A percentile compares a stretch with the other conserved stretches of the same genome.
phyloP scores from a whole-genome alignment of 176 grass and related monocot species.

The Pharus latifolius region DNA sequence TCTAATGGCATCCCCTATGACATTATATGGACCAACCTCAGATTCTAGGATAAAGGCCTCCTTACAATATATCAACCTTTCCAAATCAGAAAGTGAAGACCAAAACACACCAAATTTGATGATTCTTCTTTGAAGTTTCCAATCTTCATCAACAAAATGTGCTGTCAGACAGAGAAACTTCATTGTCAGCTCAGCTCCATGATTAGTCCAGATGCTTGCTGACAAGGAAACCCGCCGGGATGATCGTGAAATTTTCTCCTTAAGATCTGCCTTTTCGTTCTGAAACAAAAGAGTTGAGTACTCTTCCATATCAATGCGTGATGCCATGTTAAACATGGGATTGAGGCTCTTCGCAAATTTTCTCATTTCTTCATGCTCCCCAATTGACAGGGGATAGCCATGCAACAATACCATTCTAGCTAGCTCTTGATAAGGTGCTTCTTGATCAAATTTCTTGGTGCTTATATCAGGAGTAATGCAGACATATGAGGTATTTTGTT shows the following conservation, averaged over 20 bases:
- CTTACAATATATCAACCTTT: slow-evolving; percentile 38
- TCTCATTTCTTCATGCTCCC: slow-evolving; percentile 47
- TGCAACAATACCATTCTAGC: slow-evolving; percentile 36
- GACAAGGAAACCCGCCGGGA: slow-evolving; percentile 36
- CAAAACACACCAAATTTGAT: slow-evolving; percentile 46
- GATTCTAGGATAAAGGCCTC: slow-evolving; percentile 26
- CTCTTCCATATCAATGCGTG: slow-evolving; percentile 38
- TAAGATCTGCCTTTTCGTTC: slow-evolving; percentile 48
- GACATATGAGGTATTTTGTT: slow-evolving; percentile 9
- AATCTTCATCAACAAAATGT: slow-evolving; percentile 36
- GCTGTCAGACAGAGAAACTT: slow-evolving; percentile 36
- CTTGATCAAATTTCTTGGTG: slow-evolving; percentile 20
- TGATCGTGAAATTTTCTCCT: slow-evolving; percentile 31
- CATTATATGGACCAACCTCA: slow-evolving; percentile 27
- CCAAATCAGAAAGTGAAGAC: slow-evolving; percentile 23
- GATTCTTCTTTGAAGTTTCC: slow-evolving; percentile 45
- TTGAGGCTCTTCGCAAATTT: slow-evolving; percentile 41
- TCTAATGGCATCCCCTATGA: slow-evolving; percentile 42
- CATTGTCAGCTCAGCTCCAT: slow-evolving; percentile 27
- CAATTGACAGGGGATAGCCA: slow-evolving; percentile 45
- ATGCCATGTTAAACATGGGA: slow-evolving; percentile 42
- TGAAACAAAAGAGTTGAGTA: slow-evolving; percentile 36
- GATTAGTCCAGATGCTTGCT: slow-evolving; percentile 29
- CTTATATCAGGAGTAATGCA: slow-evolving; percentile 2
- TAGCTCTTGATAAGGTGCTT: slow-evolving; percentile 38